Base-by-base conservation (phyloP, 805 yeast genomes). In the Metschnikowia lunata region DNA sequence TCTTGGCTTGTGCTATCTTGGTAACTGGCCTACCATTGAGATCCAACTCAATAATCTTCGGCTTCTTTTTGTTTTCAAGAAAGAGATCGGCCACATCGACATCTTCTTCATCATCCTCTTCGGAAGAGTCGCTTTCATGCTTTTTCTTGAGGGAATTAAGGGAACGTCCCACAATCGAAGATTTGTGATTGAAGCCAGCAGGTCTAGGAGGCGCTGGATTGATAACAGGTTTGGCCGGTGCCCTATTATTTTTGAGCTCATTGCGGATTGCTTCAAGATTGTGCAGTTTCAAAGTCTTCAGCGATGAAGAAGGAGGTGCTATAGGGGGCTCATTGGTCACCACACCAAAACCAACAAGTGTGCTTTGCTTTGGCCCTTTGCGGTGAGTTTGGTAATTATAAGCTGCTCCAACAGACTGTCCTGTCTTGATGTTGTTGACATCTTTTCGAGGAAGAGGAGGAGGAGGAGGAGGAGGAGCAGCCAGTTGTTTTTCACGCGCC, bases 171-270 rank as follows among this genome's bases (percentile, higher is more conserved):
- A 67, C 64, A 1, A 39, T 52, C 0, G 59, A 52, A 3, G 48
- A 32, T 39, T 58, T 67, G n/a, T 61, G 51, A 43, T 78, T 78
- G 56, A 75, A 78, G 0, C 82, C 82, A 5, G 81, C 71, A 2
- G 81, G 78, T 43, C 82, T 58, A 1, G 82, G 65, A 5, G 79
- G 67, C 1, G 79, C 79, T 3, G 79, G 78, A 4, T 62, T 63
- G 10, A 59, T 23, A 26, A 29, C 36, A 14, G 52, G 43, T 48
- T 56, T 26, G 36, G 48, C 14, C 31, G 51, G 46, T 41, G 61
- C 47, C 57, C 57, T 42, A 30, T 33, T 50, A 14, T 42, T 43
- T 31, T 60, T 62, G 32, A 67, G 56, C 43, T 66, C 68, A 38
- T 54, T 59, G 36, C 71, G 47, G 26, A 69, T 63, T 0, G 67